These are phyloP conservation scores for Fusarium napiforme DNA, from an alignment of 2,329 filamentous ascomycete genomes.

Conservation along the genomic window DNA sequence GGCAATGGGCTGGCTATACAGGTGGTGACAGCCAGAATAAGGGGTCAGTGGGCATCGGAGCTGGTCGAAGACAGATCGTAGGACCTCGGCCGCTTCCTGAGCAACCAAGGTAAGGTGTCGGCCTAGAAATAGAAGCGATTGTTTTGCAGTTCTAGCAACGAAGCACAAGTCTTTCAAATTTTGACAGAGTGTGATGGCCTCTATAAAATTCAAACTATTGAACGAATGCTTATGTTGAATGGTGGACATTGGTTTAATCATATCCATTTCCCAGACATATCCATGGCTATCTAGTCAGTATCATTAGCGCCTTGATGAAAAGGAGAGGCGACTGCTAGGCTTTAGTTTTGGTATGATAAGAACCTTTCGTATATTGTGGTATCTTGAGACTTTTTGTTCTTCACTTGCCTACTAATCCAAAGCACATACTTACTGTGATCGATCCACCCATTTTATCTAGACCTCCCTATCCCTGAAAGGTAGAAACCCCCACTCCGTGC, in stretches of 20 bases:
- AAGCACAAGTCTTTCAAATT: neutral
- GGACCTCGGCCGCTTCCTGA: slow-evolving; percentile 75
- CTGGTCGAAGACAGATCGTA: slow-evolving; percentile 80
- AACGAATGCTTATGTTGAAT: neutral
- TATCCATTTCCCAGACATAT: neutral
- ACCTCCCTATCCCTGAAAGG: slow-evolving; percentile 14
- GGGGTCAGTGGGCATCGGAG: slow-evolving; percentile 72
- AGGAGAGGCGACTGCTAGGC: neutral
- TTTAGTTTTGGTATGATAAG: neutral
- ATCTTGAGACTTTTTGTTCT: neutral
- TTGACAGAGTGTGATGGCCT: neutral
- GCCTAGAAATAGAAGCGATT: slow-evolving; percentile 6
- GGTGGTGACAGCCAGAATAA: slow-evolving; percentile 80
- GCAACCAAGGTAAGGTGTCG: slow-evolving; percentile 40
- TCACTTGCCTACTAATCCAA: neutral
- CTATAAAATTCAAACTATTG: neutral
- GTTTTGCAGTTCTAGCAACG: neutral
- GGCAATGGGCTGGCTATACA: slow-evolving; percentile 79
- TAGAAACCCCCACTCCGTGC: slow-evolving; percentile 4
- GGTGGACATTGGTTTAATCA: neutral
- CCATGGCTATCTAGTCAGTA: neutral
- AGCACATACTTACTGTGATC: slow-evolving; percentile 1
- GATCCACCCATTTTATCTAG: slow-evolving; percentile 28
- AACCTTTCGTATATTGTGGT: slow-evolving; percentile 3
- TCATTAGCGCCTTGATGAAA: neutral